Base-by-base conservation (phyloP, 1,284 basidiomycete species). In the Stygiomarasmius scandens region DNA sequence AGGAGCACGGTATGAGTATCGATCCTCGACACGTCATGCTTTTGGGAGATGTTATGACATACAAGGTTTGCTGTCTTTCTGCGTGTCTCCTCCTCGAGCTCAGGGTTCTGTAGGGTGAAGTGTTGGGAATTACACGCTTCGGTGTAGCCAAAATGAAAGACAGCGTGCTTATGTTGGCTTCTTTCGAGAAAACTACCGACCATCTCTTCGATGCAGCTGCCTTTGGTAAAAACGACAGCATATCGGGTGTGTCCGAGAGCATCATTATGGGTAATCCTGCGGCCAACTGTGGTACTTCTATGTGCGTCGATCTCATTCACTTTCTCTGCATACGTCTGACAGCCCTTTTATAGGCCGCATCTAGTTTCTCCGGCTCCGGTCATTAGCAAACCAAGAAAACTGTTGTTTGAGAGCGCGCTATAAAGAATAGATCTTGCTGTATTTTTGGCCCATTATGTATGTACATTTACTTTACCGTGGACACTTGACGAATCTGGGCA, bases 81-180 rank as follows among this genome's bases (percentile, higher is more conserved):
- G 5, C n/a, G 6, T 41, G 11, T 9, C 38, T 19, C 32, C n/a
- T 49, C 43, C 11, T n/a, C n/a, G n/a, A n/a, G 53, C 12, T 58
- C 36, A 58, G 49, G 16, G 47, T 34, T 45, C 20, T 47, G 16
- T 63, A 94, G 92, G 97, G 97, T 55, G 96, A 99, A 73, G 95
- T 99, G 5, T 78, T 99, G 55, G 97, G 97, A 56, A 99, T 99
- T 73, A 99, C 97, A 9, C 91, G 97, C 22, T 99, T 99, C 75
- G 97, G 97, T 71, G 96, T 99, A n/a, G 95, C 96, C 23, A 99
- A 99, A 77, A 99, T 99, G 95, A 99, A 99, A 77, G 97, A 99
- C 76, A 98, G 95, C 66, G 96, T 98, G 1, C 84, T 99, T 66
- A 99, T 99, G 97, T 80, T 99, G 67, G 97, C 97, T 10, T 97